Percentiles rank a stretch among this genome's conserved stretches.
These are phyloP conservation scores for Gossypium trilobum DNA, from an alignment of 441 rosid genomes.

Conservation along the genomic window DNA sequence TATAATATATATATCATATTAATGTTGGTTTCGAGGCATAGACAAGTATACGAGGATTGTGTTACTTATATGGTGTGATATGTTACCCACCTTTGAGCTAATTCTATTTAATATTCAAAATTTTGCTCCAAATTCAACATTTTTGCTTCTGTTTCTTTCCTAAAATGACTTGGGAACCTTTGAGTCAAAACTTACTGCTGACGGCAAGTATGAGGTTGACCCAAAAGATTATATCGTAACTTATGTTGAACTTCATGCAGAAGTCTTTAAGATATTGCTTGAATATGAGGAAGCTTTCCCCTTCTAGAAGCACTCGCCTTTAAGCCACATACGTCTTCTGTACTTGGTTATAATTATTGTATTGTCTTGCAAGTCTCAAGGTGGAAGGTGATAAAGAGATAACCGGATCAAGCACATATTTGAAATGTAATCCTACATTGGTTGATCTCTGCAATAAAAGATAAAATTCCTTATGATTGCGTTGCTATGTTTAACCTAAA, in stretches of 20 bases:
- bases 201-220: not conserved
- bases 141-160: not conserved
- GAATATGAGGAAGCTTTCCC: not conserved
- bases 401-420: not conserved
- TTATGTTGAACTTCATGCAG: not conserved
- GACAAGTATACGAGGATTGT: not conserved
- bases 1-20: not conserved
- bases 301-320: too few relatives aligned
- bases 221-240: not conserved
- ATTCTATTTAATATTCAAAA: not conserved
- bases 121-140: not conserved
- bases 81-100: not conserved
- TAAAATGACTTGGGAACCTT: slow-evolving; percentile 11
- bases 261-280: not conserved
- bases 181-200: not conserved
- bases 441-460: not conserved
- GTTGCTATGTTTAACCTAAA: not conserved
- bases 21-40: not conserved
- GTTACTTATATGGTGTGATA: not conserved
- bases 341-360: not conserved
- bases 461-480: not conserved
- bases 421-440: not conserved
- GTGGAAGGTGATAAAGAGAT: not conserved
- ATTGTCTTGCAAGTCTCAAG: not conserved
- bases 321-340: too few relatives aligned